These are phyloP conservation scores for Trifolium dubium DNA, from an alignment of 306 rosid species.

Conservation along the genomic window DNA sequence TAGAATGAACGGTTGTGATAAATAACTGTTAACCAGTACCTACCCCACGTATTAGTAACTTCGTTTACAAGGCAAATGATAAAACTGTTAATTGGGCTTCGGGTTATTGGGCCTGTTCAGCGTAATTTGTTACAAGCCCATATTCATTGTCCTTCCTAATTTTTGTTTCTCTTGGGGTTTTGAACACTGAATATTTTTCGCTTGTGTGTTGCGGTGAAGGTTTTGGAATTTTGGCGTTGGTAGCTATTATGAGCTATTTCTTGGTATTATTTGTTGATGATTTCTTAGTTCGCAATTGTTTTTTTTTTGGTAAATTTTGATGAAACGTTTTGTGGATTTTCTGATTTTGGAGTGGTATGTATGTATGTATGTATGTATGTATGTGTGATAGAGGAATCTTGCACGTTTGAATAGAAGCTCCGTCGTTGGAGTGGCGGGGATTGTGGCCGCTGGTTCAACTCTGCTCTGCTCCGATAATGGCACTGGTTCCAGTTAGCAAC, in stretches of 20 bases:
- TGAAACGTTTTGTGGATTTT: background rate
- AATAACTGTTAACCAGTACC: too few species aligned
- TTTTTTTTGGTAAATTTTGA: background rate
- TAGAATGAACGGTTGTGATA: background rate
- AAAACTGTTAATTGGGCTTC: background rate
- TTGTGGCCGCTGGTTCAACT: slow-evolving; percentile 58
- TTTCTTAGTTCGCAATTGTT: background rate
- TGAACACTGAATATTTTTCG: background rate
- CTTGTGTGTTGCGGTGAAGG: background rate
- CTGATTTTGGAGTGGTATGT: background rate
- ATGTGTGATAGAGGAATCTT: slow-evolving; percentile 50
- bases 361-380: too few species aligned
- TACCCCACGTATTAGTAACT: background rate
- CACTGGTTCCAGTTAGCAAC: slow-evolving; percentile 44
- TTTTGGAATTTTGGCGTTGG: background rate
- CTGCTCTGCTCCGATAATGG: slow-evolving; percentile 27
- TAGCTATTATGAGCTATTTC: slow-evolving; percentile 44
- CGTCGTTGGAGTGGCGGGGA: slow-evolving; percentile 45
- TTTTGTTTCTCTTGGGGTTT: background rate
- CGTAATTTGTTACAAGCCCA: background rate
- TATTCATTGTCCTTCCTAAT: too few species aligned
- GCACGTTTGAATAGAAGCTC: slow-evolving; percentile 36
- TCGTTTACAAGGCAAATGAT: background rate
- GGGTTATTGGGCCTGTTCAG: background rate
- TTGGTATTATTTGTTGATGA: slow-evolving; percentile 44